Base-by-base conservation (phyloP, 2,329 filamentous ascomycete genomes). In the Fusarium sp. region DNA sequence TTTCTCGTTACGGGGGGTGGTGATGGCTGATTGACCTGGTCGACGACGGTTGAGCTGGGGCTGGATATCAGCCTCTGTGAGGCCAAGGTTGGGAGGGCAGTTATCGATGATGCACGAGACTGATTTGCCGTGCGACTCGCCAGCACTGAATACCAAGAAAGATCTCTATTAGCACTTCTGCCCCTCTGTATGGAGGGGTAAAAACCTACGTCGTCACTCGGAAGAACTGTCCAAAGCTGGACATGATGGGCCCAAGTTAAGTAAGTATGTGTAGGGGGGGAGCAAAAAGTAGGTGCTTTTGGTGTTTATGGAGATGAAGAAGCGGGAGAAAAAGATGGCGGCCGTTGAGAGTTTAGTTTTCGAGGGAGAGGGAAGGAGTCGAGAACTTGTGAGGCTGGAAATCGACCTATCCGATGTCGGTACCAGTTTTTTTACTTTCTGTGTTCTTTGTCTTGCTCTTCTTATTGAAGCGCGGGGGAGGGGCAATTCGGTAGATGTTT, bases 31-130 rank as follows among this genome's bases (percentile, higher is more conserved):
- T 82, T 99, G 95, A 45, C 95, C 95, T 7, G 95, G 95, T 64
- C 95, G 88, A 65, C 95, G 89, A 70, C 95, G 91, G 69, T 91
- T 97, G 88, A 98, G 93, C 83, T 98, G 94, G 50, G 94, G 94
- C 82, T 99, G 95, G 78, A 98, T 97, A 77, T 97, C 93, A 57
- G 84, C 85, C 81, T 97, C 94, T 67, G 89, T 91, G 79, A 98
- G 89, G 75, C 90, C 84, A 86, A 98, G 91, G 75, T 93, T 93
- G 16, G 96, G 94, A 37, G 95, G 96, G 77, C 90, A 92, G 75
- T 94, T 94, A 79, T 98, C 95, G 81, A 98, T 91, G 76, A 98
- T 98, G 84, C 93, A 97, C 77, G 94, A 94, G 76, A 98, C 94
- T 31, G 92, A 95, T 76, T 90, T 91, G 84, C 95, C 97, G 83